Conservation (phyloP, 179 eudicot genomes). For the Beta corolliflora region DNA sequence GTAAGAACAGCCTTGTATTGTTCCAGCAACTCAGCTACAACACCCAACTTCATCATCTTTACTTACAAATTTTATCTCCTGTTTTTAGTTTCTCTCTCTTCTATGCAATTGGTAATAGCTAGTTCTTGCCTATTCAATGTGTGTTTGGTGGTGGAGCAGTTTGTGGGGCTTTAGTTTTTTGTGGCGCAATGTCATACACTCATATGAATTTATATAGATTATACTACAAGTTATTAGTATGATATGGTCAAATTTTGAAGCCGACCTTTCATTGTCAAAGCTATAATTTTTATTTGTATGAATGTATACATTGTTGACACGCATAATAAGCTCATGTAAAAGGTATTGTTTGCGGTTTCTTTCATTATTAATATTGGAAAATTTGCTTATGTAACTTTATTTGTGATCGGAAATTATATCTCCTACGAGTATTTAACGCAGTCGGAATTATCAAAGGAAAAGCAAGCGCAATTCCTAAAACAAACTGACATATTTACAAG, state of each 20-base stretch:
- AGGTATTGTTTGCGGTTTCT: too few relatives aligned
- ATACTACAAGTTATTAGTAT: too few relatives aligned
- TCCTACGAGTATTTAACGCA: too few relatives aligned
- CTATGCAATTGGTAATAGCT: neutral
- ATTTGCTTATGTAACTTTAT: too few relatives aligned
- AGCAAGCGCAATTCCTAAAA: too few relatives aligned
- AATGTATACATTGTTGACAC: neutral
- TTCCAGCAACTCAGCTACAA: slow-evolving; percentile 33
- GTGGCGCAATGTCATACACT: slow-evolving; percentile 2
- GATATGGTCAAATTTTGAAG: slow-evolving; percentile 14
- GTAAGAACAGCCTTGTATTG: slow-evolving; percentile 33
- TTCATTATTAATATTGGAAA: too few relatives aligned
- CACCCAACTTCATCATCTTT: slow-evolving; percentile 35
- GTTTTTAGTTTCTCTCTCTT: neutral
- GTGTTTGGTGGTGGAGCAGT: slow-evolving; percentile 6
- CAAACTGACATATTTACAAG: too few relatives aligned
- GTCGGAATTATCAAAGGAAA: too few relatives aligned
- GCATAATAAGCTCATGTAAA: neutral
- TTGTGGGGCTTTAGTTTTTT: slow-evolving; percentile 4
- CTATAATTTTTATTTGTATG: neutral
- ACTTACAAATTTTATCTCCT: neutral
- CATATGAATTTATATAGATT: neutral
- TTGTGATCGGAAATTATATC: too few relatives aligned
- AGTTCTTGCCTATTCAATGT: neutral
- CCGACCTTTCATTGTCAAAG: slow-evolving; percentile 2